Evolutionary conservation across 2,329 filamentous ascomycete genomes (phyloP).

Genomic region (Fusarium humuli): DNA sequence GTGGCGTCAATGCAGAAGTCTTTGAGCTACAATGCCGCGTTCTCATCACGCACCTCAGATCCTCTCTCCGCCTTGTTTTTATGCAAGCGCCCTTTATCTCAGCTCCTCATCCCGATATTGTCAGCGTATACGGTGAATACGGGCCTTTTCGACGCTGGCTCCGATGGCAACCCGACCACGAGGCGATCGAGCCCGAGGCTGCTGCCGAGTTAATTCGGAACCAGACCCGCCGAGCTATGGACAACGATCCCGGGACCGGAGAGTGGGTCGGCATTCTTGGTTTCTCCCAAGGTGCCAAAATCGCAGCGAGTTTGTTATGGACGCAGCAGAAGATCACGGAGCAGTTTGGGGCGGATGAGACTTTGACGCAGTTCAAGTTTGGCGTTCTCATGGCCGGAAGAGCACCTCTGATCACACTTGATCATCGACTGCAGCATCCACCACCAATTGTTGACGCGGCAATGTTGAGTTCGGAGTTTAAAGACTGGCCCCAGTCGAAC

Average conservation of each 20-base stretch:
- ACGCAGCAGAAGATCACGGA: constrained; percentile 68
- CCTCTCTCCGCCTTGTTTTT: constrained; percentile 77
- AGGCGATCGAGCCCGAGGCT: constrained; percentile 60
- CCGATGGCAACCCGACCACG: constrained; percentile 70
- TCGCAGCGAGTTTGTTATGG: constrained; percentile 69
- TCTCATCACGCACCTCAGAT: constrained; percentile 59
- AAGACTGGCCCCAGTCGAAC: constrained; percentile 59
- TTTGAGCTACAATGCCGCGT: constrained; percentile 76
- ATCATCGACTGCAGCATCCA: constrained; percentile 63
- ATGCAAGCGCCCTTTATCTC: constrained; percentile 76
- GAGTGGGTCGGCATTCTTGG: constrained; percentile 71
- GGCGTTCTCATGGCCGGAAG: constrained; percentile 53
- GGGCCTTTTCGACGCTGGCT: constrained; percentile 74
- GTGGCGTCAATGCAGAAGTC: constrained; percentile 77
- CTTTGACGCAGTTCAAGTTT: constrained; percentile 49
- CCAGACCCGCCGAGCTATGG: constrained; percentile 60
- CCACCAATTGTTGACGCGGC: constrained; percentile 53
- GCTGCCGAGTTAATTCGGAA: constrained; percentile 56
- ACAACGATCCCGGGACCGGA: constrained; percentile 65
- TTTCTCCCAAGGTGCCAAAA: constrained; percentile 75
- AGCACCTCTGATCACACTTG: constrained; percentile 49
- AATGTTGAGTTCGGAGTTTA: constrained; percentile 41
- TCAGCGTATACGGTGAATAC: constrained; percentile 71
- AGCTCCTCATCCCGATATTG: constrained; percentile 70
- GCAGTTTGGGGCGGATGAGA: constrained; percentile 47